Conservation (phyloP, 495 filamentous ascomycete genomes). For the Annulohypoxylon stygium region DNA sequence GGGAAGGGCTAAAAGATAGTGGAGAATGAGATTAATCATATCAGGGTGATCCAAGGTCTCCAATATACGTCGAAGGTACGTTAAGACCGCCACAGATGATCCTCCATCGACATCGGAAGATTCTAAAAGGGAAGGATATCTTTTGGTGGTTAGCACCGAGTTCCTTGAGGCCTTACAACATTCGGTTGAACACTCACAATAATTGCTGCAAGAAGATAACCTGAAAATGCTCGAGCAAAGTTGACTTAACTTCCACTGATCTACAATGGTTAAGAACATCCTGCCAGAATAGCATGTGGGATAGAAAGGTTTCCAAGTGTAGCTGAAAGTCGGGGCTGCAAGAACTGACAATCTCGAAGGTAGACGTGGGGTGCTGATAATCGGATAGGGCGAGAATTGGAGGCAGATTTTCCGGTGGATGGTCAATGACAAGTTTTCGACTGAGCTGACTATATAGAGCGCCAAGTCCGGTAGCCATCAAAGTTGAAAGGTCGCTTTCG, state of each 20-base stretch:
- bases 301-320: slow-evolving; percentile 92
- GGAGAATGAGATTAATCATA: slow-evolving; percentile 91
- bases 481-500: slow-evolving; percentile 93
- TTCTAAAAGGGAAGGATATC: slow-evolving; percentile 94
- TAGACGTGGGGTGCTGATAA: slow-evolving; percentile 72
- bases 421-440: slow-evolving; percentile 74
- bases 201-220: slow-evolving; percentile 96
- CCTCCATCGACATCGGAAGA: slow-evolving; percentile 97
- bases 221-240: slow-evolving; percentile 95
- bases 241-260: slow-evolving; percentile 90
- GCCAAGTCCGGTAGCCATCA: slow-evolving; percentile 96
- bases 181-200: slow-evolving; percentile 69
- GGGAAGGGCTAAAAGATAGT: slow-evolving; percentile 87
- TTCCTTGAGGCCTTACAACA: background rate
- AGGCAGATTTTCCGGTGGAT: slow-evolving; percentile 74
- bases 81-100: slow-evolving; percentile 94
- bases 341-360: slow-evolving; percentile 76
- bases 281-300: slow-evolving; percentile 97
- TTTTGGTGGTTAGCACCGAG: slow-evolving; percentile 53
- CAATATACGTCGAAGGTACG: slow-evolving; percentile 90
- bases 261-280: slow-evolving; percentile 96
- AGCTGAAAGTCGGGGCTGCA: slow-evolving; percentile 77
- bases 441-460: slow-evolving; percentile 97
- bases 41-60: slow-evolving; percentile 92
- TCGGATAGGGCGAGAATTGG: slow-evolving; percentile 89